Base-by-base conservation (phyloP, 352 stramenopile genomes). In the Phytopythium montanum region DNA sequence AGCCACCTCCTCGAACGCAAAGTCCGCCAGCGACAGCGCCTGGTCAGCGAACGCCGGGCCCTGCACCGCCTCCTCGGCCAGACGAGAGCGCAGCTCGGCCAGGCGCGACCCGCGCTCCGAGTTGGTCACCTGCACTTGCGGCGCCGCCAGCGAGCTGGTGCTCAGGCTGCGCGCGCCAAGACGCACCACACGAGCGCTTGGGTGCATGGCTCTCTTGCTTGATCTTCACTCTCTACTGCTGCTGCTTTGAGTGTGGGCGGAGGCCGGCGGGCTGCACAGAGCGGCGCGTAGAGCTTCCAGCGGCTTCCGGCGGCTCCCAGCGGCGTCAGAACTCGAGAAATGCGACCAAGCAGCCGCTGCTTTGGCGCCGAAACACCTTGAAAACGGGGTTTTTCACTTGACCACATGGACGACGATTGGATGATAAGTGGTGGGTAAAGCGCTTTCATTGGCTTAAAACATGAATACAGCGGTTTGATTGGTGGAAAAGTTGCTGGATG, bases 11-110 rank as follows among this genome's bases (percentile, higher is more conserved):
- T 77, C 73, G 33, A 91, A 82, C 38, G 76, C 71, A 64, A 91
- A 91, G 73, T 93, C 77, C 61, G 86, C 62, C 23, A 92, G 67
- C 39, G 78, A 81, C 29, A 92, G 55, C 28, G 70, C 82, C 46
- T 87, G 66, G 34, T 94, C 78, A 16, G 70, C 54, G 54, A 92
- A 92, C 19, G 74, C 76, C 19, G 79, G 73, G 1, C 82, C 84
- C 46, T 81, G 69, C 50, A 61, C 61, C 31, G 82, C 73, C 56
- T 95, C 86, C 26, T 81, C 60, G 2, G 74, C 60, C n/a, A 95
- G 71, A 1, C 71, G 76, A 26, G 88, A 56, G 44, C 86, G 84
- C 54, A 95, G 68, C 36, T 73, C 81, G 6, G 66, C 72, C n/a
- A 95, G 75, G 1, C 86, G 82, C 41, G 69, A 75, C 18, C 82